Conservation (phyloP, 345 rosid species). For the Balakata baccata region DNA sequence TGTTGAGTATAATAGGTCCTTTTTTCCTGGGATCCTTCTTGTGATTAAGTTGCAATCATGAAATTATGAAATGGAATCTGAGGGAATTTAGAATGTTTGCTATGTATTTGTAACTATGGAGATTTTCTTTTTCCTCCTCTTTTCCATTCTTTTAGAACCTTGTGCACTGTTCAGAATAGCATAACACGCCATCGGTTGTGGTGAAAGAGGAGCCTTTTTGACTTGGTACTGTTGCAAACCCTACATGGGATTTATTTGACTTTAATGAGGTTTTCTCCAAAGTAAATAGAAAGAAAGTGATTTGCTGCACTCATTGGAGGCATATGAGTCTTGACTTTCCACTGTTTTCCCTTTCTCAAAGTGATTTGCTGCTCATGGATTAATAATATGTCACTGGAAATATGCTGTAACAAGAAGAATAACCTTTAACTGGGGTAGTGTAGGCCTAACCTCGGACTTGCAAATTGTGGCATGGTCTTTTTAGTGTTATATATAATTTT, state of each 20-base stretch:
- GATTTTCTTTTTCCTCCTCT: not conserved
- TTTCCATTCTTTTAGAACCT: slow-evolving; percentile 11
- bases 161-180: slow-evolving; percentile 8
- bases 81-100: slow-evolving; percentile 11
- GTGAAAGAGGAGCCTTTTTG: slow-evolving; percentile 10
- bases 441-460: not conserved
- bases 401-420: slow-evolving; percentile 2
- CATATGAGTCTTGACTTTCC: not conserved
- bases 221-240: slow-evolving; percentile 5
- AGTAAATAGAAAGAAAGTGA: slow-evolving; percentile 2
- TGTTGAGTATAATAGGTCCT: slow-evolving; percentile 14
- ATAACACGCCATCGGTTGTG: not conserved
- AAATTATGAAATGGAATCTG: slow-evolving; percentile 18
- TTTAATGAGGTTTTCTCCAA: not conserved
- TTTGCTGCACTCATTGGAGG: not conserved
- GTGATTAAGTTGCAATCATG: slow-evolving; percentile 21
- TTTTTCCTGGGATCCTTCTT: slow-evolving; percentile 25
- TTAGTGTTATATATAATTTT: not conserved
- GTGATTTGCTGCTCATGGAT: not conserved
- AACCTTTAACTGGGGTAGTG: not conserved
- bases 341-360: not conserved
- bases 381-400: not conserved
- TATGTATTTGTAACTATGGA: slow-evolving; percentile 8
- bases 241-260: slow-evolving; percentile 4
- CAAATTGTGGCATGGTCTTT: not conserved